Percentiles rank a stretch among this genome's conserved stretches.
phyloP scores from a whole-genome alignment of 306 rosid species.

The Argentina anserina region DNA sequence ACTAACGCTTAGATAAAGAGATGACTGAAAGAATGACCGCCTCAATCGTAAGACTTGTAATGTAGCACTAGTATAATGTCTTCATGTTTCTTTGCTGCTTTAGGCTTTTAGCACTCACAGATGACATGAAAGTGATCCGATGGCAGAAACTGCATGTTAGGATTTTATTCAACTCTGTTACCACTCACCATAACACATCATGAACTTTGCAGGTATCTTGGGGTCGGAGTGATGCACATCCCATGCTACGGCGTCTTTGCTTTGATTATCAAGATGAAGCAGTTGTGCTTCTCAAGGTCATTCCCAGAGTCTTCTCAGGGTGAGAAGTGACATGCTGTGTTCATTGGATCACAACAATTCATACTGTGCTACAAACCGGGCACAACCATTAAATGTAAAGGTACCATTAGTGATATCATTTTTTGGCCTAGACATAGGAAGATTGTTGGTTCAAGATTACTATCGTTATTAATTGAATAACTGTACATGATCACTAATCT shows the following conservation, averaged over 20 bases:
- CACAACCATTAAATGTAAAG: neutral
- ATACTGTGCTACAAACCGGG: neutral
- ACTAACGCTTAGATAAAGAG: neutral
- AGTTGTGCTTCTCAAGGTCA: constrained; percentile 40
- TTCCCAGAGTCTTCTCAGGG: constrained; percentile 47
- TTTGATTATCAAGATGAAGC: constrained; percentile 54
- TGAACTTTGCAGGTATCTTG: constrained; percentile 59
- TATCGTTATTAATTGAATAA: neutral
- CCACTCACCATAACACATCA: neutral
- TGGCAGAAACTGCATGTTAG: neutral
- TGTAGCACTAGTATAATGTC: neutral
- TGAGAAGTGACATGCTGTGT: constrained; percentile 23
- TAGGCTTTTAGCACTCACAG: constrained; percentile 1
- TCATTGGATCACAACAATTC: neutral
- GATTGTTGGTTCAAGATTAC: neutral
- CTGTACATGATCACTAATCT: neutral
- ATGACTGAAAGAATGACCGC: neutral
- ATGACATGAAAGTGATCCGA: constrained; percentile 8
- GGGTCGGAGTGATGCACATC: constrained; percentile 63
- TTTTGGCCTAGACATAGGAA: constrained; percentile 5
- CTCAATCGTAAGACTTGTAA: neutral
- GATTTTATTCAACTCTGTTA: neutral
- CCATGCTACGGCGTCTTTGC: constrained; percentile 71
- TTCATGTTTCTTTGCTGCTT: neutral
- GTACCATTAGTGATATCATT: neutral